phyloP scores from a whole-genome alignment of 2,329 filamentous ascomycete species.

The Pseudogymnoascus sp. region DNA sequence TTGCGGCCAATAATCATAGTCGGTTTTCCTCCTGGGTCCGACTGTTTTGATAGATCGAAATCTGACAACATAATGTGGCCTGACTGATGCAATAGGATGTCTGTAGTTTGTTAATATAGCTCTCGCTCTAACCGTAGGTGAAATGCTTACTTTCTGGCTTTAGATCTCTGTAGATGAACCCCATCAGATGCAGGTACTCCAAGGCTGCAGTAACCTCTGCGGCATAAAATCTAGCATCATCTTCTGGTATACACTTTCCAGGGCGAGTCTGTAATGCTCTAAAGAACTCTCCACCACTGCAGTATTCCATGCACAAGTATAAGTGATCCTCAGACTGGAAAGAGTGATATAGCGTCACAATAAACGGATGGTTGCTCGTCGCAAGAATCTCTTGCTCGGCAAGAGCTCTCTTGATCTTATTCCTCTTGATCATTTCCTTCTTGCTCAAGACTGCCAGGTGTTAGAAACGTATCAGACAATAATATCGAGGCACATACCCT shows the following conservation, averaged over 20 bases:
- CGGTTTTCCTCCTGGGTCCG: constrained; percentile 87
- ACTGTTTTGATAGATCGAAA: constrained; percentile 97
- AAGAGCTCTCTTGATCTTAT: constrained; percentile 98
- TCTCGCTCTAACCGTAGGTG: constrained; percentile 14
- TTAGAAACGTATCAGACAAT: constrained; percentile 29
- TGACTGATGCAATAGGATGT: constrained; percentile 97
- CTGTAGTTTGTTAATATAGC: constrained; percentile 44
- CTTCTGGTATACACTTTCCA: constrained; percentile 94
- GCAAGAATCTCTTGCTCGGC: constrained; percentile 97
- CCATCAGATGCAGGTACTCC: constrained; percentile 97
- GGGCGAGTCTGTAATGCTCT: constrained; percentile 90
- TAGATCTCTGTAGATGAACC: constrained; percentile 95
- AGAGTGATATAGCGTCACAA: constrained; percentile 96
- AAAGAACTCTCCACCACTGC: constrained; percentile 98
- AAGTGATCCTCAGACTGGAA: constrained; percentile 99
- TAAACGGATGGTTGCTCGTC: constrained; percentile 98
- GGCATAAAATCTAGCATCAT: constrained; percentile 94
- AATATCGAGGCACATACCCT: constrained; percentile 54
- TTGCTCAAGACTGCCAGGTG: constrained; percentile 76
- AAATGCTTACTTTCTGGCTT: constrained; percentile 85
- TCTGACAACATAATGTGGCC: constrained; percentile 99
- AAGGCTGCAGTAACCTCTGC: constrained; percentile 94
- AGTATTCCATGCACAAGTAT: constrained; percentile 99
- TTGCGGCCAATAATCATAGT: constrained; percentile 83
- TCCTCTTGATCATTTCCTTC: constrained; percentile 99